phyloP scores from a whole-genome alignment of 345 rosid genomes.

The Populus pruinosa region DNA sequence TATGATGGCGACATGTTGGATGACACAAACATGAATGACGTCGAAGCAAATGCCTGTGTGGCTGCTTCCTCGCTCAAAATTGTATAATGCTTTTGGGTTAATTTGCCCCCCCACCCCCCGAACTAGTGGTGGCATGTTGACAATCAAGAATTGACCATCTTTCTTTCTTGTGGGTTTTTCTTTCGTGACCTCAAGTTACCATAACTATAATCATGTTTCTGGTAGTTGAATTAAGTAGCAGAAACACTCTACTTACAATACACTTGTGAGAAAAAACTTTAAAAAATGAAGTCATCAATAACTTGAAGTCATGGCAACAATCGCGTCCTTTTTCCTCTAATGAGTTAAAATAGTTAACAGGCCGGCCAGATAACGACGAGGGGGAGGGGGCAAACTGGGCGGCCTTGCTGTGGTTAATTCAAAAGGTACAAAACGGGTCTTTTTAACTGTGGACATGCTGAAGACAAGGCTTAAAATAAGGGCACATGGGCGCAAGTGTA shows the following conservation, averaged over 20 bases:
- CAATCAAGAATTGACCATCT: neutral
- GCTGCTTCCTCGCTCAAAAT: neutral
- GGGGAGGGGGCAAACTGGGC: neutral
- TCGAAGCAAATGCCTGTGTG: neutral
- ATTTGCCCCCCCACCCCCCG: neutral
- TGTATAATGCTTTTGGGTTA: neutral
- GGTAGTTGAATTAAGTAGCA: no score
- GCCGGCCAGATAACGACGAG: neutral
- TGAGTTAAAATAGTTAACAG: neutral
- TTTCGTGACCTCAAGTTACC: neutral
- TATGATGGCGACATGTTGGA: neutral
- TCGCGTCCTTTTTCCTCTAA: neutral
- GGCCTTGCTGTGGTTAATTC: neutral
- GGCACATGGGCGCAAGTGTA: slow-evolving; percentile 47
- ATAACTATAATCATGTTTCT: neutral
- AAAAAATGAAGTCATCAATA: neutral
- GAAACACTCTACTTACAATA: no score
- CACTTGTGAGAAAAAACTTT: no score
- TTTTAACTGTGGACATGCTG: neutral
- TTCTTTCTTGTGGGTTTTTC: neutral
- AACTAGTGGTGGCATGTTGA: neutral
- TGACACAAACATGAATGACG: neutral
- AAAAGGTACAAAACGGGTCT: neutral
- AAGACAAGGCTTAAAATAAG: slow-evolving; percentile 17
- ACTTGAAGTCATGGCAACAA: neutral